Base-by-base conservation (phyloP, 257 asterid genomes). In the Solanum lignicaule region DNA sequence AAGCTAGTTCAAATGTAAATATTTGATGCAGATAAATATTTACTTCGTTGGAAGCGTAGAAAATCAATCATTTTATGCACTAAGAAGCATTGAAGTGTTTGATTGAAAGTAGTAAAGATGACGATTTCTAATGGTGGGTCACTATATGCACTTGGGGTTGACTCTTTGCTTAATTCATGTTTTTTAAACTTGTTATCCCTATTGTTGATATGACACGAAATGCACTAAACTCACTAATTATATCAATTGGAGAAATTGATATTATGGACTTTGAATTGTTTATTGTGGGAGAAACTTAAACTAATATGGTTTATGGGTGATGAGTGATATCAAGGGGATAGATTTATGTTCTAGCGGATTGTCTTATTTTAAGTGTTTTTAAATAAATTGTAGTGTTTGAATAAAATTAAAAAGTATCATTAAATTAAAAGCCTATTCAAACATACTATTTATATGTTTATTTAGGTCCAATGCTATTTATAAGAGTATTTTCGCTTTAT, bases 181-280 rank as follows among this genome's bases (percentile, higher is more conserved):
- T 9, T 23, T 62, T 13, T 16, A 18, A 25, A 38, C 75, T 85
- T 85, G 78, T 23, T 20, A 2, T 27, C 25, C 25, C 14, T 84
- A 66, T 62, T 85, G 39, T 66, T 66, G 12, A 84, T 16, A 85
- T 85, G 75, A 43, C 75, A 66, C 87, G 11, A 85, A 85, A 85
- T 14, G 81, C 87, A 85, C 87, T 39, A 38, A 85, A 62, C 5
- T 81, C 18, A 29, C 16, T 81, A 58, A 20, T 58, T 46, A 29
- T 29, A 5, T 36, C 10, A 84, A 84, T 36, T 84, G 60, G 60
- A 38, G 39, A 39, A 13, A 68, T 36, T 84, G 75, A 35, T 32
- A 23, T 35, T 36, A 21, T 84, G 78, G 62, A 84, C 12, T 62
- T 27, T 84, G 38, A 60, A 36, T 31, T 84, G 60, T 13, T 84